Conservation (phyloP, 106 monocot genomes). For the Alisma plantagoaquatica region DNA sequence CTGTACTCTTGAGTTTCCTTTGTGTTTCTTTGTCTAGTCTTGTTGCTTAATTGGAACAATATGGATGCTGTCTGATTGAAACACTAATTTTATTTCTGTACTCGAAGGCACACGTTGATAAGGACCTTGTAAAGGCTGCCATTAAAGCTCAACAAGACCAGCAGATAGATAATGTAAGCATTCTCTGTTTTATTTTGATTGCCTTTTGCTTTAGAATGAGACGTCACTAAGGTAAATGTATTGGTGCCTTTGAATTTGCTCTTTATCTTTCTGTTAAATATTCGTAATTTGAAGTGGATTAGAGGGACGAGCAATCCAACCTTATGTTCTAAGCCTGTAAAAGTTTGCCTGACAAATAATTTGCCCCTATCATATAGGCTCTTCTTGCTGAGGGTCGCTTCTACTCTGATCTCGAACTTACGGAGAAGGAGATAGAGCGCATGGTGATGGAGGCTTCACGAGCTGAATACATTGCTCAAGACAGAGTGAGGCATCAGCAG, state of each 20-base stretch:
- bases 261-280: no score
- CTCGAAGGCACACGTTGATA: constrained; percentile 58
- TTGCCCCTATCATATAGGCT: constrained; percentile 36
- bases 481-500: constrained; percentile 48
- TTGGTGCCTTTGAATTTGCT: no score
- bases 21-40: background rate
- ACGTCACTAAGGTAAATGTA: no score
- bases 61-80: no score
- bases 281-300: no score
- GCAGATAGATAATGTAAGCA: constrained; percentile 94
- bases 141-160: constrained; percentile 98
- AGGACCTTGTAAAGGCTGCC: constrained; percentile 92
- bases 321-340: no score
- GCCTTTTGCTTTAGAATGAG: background rate
- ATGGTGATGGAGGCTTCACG: constrained; percentile 98
- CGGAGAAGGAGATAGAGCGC: constrained; percentile 94
- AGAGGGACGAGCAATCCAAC: no score
- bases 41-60: no score
- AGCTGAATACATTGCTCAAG: constrained; percentile 66
- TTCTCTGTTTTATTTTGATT: background rate
- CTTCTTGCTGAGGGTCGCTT: constrained; percentile 94
- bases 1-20: no score
- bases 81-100: background rate
- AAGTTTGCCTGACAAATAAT: no score
- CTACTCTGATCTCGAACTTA: constrained; percentile 93